Evolutionary conservation across 2,329 filamentous ascomycete genomes (phyloP).

Genomic region (Diaporthe sp.): DNA sequence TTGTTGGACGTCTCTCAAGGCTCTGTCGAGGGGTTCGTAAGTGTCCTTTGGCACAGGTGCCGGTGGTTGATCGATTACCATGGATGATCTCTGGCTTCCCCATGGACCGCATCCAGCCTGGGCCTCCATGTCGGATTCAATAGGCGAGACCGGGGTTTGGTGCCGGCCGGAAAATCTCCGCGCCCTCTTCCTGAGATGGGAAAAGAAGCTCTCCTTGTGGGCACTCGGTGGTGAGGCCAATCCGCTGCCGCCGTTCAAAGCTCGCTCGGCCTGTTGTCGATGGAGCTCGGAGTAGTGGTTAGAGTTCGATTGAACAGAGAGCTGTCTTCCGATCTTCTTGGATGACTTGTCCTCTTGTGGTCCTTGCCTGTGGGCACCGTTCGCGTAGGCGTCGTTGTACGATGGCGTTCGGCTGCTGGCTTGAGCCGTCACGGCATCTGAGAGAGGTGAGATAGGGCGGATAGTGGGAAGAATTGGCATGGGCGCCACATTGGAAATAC

Average conservation of each 20-base stretch:
- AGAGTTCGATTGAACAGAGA: conserved; percentile 90
- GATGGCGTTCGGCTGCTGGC: conserved; percentile 74
- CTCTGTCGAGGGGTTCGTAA: conserved; percentile 70
- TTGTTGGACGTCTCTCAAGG: conserved; percentile 64
- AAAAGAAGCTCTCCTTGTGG: conserved; percentile 97
- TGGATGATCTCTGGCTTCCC: conserved; percentile 86
- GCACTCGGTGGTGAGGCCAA: conserved; percentile 80
- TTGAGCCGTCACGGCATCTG: conserved; percentile 90
- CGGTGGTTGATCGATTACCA: conserved; percentile 74
- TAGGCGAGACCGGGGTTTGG: conserved; percentile 81
- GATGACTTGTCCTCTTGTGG: conserved; percentile 71
- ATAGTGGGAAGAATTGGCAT: conserved; percentile 98
- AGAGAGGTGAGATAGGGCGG: conserved; percentile 94
- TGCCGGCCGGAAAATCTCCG: conserved; percentile 92
- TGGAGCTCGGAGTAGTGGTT: conserved; percentile 94
- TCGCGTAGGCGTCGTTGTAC: conserved; percentile 61
- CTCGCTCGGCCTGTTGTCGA: conserved; percentile 89
- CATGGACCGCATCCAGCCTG: conserved; percentile 92
- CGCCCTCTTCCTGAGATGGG: conserved; percentile 92
- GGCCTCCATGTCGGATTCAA: conserved; percentile 89
- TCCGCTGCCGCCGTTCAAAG: conserved; percentile 83
- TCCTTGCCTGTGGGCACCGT: conserved; percentile 49
- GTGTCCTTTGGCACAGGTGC: conserved; percentile 62
- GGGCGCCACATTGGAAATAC: conserved; percentile 81
- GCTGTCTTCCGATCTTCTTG: conserved; percentile 94